These are phyloP conservation scores for Acorus calamus DNA, from an alignment of 106 monocot species.

Conservation along the genomic window DNA sequence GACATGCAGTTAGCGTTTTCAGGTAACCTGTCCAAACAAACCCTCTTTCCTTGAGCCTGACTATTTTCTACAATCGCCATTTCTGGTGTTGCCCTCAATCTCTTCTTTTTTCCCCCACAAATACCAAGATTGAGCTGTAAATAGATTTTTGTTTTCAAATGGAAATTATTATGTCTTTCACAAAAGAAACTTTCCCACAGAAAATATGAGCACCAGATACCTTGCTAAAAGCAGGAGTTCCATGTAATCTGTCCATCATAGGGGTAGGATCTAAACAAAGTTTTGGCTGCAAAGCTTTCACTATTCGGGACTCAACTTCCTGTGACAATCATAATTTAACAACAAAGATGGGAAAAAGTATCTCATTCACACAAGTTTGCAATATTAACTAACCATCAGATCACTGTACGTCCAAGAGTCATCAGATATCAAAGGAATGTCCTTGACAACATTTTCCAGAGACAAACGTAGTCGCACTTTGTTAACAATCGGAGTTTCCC, in stretches of 20 bases:
- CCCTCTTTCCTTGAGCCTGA: constrained; percentile 62
- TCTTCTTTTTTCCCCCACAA: constrained; percentile 42
- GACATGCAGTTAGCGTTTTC: constrained; percentile 22
- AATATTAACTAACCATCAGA: constrained; percentile 44
- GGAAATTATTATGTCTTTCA: too few species aligned
- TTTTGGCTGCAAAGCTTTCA: constrained; percentile 70
- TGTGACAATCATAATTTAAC: constrained; percentile 19
- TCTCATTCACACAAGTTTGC: background rate
- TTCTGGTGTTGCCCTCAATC: constrained; percentile 41
- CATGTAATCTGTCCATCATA: constrained; percentile 60
- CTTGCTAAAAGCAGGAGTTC: constrained; percentile 36
- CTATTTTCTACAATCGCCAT: constrained; percentile 34
- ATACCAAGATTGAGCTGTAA: constrained; percentile 71
- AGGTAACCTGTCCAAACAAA: constrained; percentile 49
- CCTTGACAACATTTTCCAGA: constrained; percentile 87
- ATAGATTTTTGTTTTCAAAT: background rate
- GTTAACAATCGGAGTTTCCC: constrained; percentile 33
- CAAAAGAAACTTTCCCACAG: too few species aligned
- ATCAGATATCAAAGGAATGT: constrained; percentile 74
- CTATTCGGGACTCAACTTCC: constrained; percentile 86
- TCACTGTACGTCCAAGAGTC: constrained; percentile 94
- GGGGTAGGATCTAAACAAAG: constrained; percentile 72
- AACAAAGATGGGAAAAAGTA: constrained; percentile 4
- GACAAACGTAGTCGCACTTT: constrained; percentile 80
- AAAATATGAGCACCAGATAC: constrained; percentile 15